These are phyloP conservation scores for Lentinus tigrinus DNA, from an alignment of 768 basidiomycete species.

Conservation along the genomic window DNA sequence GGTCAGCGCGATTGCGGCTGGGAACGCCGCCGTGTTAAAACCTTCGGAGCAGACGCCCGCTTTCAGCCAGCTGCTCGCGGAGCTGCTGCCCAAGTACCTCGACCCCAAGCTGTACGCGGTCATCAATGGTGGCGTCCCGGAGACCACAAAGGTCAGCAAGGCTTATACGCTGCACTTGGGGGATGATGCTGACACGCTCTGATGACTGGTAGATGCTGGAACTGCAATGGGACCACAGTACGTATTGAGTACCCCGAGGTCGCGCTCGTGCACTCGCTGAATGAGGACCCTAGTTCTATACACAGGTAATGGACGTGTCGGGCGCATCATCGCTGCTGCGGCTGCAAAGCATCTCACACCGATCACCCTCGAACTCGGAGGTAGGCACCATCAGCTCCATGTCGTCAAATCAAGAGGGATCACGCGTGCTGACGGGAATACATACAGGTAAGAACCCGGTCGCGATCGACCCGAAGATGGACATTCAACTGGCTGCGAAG, in stretches of 20 bases:
- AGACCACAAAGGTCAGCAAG: conserved; percentile 52
- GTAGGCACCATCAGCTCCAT: conserved; percentile 27
- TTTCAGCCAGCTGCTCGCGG: conserved; percentile 54
- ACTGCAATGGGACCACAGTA: conserved; percentile 63
- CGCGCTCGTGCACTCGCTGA: not conserved
- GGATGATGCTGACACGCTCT: not conserved
- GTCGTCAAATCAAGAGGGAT: not conserved
- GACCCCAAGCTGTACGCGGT: conserved; percentile 62
- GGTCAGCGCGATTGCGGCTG: conserved; percentile 72
- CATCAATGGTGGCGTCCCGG: conserved; percentile 65
- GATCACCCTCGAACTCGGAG: conserved; percentile 44
- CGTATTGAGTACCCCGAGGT: conserved; percentile 24
- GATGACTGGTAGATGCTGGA: conserved; percentile 66
- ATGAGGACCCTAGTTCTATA: conserved; percentile 48
- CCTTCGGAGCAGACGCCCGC: conserved; percentile 69
- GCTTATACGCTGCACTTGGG: not conserved
- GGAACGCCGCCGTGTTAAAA: conserved; percentile 68
- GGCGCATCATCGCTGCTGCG: conserved; percentile 58
- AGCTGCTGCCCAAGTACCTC: conserved; percentile 72
- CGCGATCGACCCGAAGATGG: conserved; percentile 60
- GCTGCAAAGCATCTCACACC: conserved; percentile 82
- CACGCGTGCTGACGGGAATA: not conserved
- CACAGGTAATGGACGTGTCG: conserved; percentile 48
- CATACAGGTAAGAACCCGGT: conserved; percentile 64
- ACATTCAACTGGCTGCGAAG: conserved; percentile 62